A percentile compares a stretch with the other conserved stretches of the same genome.
Conservation (phyloP, 331 rosid genomes). For the Spiraea crenata region DNA sequence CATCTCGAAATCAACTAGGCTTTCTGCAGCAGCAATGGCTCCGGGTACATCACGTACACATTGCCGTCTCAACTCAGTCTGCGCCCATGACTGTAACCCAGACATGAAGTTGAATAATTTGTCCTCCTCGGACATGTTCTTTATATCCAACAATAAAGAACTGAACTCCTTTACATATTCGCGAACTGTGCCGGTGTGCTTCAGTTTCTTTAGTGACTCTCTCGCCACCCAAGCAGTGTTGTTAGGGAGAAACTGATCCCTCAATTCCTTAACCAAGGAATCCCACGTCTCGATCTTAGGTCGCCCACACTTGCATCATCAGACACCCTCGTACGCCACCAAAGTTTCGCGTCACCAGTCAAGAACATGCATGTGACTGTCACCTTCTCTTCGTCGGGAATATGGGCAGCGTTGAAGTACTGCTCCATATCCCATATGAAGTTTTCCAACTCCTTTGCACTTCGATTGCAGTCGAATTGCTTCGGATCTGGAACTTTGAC, state of each 20-base stretch:
- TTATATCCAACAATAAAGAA: not conserved
- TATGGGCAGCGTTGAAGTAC: not conserved
- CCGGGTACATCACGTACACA: not conserved
- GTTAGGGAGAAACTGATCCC: not conserved
- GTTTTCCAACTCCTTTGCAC: not conserved
- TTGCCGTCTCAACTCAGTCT: not conserved
- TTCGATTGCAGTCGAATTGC: not conserved
- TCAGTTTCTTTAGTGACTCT: not conserved
- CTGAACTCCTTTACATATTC: not conserved
- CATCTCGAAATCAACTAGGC: not conserved
- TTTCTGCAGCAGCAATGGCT: not conserved
- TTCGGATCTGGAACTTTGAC: not conserved
- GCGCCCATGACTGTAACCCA: not conserved
- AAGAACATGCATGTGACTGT: not conserved
- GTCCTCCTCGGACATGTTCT: conserved; percentile 1
- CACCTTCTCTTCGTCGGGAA: not conserved
- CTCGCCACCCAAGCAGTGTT: not conserved
- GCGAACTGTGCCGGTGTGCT: not conserved
- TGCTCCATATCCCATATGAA: not conserved
- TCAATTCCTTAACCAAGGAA: not conserved
- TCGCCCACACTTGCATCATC: not conserved
- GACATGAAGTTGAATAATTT: conserved; percentile 10
- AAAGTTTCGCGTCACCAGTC: not conserved
- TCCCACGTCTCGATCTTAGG: not conserved
- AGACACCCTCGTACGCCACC: not conserved